Evolutionary conservation across 805 yeast species (phyloP).

Genomic region (Clavispora vitiphila): DNA sequence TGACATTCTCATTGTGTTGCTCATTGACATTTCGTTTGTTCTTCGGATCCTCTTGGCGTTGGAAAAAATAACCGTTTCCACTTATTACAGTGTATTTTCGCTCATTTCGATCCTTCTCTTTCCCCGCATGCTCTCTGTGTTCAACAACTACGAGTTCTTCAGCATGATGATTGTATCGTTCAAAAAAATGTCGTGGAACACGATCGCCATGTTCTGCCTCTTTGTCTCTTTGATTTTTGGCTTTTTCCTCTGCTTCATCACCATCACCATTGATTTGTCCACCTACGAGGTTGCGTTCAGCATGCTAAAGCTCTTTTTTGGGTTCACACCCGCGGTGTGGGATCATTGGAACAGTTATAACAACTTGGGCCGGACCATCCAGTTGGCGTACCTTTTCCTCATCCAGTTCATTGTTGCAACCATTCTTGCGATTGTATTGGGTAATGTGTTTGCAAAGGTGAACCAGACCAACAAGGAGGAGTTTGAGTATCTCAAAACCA

Average conservation of each 20-base stretch:
- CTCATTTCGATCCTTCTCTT: conserved; percentile 44
- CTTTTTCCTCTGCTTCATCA: conserved; percentile 50
- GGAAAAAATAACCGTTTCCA: conserved; percentile 10
- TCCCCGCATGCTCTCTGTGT: conserved; percentile 45
- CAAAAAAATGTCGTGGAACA: conserved; percentile 46
- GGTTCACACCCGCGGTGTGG: conserved; percentile 61
- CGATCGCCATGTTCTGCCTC: conserved; percentile 44
- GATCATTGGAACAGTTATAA: conserved; percentile 47
- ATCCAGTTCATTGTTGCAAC: conserved; percentile 53
- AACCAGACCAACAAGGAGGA: conserved; percentile 31
- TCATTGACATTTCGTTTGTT: conserved; percentile 32
- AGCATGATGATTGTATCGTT: conserved; percentile 48
- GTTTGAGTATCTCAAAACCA: conserved; percentile 36
- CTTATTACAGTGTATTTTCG: conserved; percentile 30
- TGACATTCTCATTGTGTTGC: conserved; percentile 37
- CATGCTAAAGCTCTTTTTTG: conserved; percentile 48
- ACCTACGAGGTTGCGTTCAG: conserved; percentile 45
- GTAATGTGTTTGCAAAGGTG: conserved; percentile 34
- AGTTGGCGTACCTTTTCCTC: conserved; percentile 47
- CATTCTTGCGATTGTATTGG: conserved; percentile 50
- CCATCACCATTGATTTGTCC: conserved; percentile 39
- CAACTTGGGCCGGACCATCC: conserved; percentile 41
- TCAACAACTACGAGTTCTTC: conserved; percentile 49
- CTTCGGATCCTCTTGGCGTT: conserved; percentile 16
- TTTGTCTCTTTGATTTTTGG: conserved; percentile 49